phyloP scores from a whole-genome alignment of 768 basidiomycete genomes.

The Phylloporus rhodoxanthus region DNA sequence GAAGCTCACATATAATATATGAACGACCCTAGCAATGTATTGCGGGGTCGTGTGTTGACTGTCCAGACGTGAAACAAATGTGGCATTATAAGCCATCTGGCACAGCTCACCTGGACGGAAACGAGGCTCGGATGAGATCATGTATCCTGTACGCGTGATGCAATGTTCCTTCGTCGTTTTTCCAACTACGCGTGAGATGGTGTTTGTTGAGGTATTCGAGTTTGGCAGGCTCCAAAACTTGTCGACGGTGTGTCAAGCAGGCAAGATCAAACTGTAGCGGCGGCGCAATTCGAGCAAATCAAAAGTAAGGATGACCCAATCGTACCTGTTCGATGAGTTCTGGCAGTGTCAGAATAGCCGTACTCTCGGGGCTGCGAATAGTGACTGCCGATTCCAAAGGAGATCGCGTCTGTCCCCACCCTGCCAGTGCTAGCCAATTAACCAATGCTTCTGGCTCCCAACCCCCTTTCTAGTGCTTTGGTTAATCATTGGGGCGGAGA shows the following conservation, averaged over 20 bases:
- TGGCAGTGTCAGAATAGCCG: slow-evolving; percentile 51
- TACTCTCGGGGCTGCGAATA: slow-evolving; percentile 56
- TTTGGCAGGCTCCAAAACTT: slow-evolving; percentile 74
- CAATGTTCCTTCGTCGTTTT: slow-evolving; percentile 45
- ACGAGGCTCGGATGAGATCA: slow-evolving; percentile 46
- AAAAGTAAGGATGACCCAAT: neutral
- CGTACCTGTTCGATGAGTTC: slow-evolving; percentile 63
- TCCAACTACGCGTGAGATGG: slow-evolving; percentile 58
- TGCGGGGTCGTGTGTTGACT: slow-evolving; percentile 47
- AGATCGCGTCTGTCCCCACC: slow-evolving; percentile 66
- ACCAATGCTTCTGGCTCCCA: slow-evolving; percentile 88
- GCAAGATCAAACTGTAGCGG: slow-evolving; percentile 63
- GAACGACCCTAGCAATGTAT: slow-evolving; percentile 61
- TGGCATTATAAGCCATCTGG: neutral
- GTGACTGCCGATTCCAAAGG: slow-evolving; percentile 18
- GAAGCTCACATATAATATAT: slow-evolving; percentile 48
- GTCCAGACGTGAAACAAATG: slow-evolving; percentile 1
- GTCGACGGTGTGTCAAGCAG: slow-evolving; percentile 73
- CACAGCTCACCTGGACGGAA: slow-evolving; percentile 48
- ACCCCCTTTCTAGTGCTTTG: slow-evolving; percentile 54
- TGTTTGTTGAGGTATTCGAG: slow-evolving; percentile 87
- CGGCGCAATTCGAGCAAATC: neutral
- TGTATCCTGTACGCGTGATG: slow-evolving; percentile 51
- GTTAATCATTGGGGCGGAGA: neutral
- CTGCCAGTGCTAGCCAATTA: slow-evolving; percentile 93